Conservation (phyloP, 352 stramenopile genomes). For the Saprolegnia diclina region DNA sequence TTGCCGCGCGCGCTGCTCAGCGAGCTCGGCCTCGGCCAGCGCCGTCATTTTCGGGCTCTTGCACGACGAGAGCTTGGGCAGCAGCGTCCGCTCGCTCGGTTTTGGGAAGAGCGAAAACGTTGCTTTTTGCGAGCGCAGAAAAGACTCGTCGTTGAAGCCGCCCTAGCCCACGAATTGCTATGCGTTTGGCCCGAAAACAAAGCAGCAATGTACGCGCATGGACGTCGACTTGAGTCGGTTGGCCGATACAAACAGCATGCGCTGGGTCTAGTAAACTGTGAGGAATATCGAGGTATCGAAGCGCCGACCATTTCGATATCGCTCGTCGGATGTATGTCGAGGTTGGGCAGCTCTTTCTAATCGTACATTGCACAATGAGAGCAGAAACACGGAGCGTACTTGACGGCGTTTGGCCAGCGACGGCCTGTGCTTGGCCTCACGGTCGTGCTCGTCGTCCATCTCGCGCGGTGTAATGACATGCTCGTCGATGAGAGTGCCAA, state of each 20-base stretch:
- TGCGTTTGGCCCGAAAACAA: neutral
- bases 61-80: conserved; percentile 7
- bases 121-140: neutral
- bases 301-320: conserved; percentile 16
- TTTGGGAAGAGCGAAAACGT: conserved; percentile 3
- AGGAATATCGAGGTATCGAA: neutral
- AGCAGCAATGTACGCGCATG: neutral
- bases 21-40: neutral
- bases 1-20: neutral
- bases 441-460: neutral
- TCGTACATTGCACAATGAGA: too few species aligned
- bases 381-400: neutral
- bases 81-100: conserved; percentile 1
- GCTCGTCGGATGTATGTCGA: conserved; percentile 15
- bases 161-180: too few species aligned
- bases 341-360: conserved; percentile 23
- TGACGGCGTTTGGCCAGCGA: conserved; percentile 20
- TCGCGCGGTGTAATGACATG: conserved; percentile 22
- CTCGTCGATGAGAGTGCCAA: conserved; percentile 25
- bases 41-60: neutral
- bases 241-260: conserved; percentile 1
- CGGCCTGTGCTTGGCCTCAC: neutral
- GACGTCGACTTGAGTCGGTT: conserved; percentile 4
- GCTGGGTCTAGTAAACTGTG: neutral
- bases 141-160: neutral